Evolutionary conservation across 2,329 filamentous ascomycete genomes (phyloP), one percentile per base, ranked within the genome.

Genomic region (Sclerotiophoma versabilis): DNA sequence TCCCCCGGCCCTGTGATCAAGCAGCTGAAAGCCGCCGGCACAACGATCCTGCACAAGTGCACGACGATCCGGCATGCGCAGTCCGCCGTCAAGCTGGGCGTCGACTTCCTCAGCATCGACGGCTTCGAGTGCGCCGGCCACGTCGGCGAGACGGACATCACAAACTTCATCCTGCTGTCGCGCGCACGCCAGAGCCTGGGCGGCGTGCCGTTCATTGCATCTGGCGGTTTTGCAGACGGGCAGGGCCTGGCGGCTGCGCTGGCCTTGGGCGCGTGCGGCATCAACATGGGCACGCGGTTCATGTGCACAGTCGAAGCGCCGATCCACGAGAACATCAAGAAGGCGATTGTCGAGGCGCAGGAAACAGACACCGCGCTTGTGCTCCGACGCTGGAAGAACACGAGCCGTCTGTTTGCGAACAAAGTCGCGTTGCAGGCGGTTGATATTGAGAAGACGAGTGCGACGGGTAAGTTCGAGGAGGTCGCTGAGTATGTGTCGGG

Each of bases 241-340:
- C 86, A 96, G 69, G 95, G 95, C 4, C 84, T 99, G 17, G 95
- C 95, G 1, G 95, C 93, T 2, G 95, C 95, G 7, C 81, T 99
- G 65, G 88, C 89, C 33, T 84, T 99, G 11, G 95, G 95, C 29
- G 95, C 95, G 0, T 91, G 91, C 74, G 95, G 95, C 59, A 88
- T 98, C 79, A 99, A 99, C 79, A 99, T 99, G 95, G 95, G 95
- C 53, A 99, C 95, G 9, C 83, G 95, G 34, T 99, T 98, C 81
- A 96, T 99, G 91, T 93, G 90, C 80, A 98, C 95, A 0, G 82
- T 93, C 37, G 95, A 98, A 77, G 88, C 93, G 14, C 95, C 95
- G 0, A 90, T 99, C 60, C 95, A 99, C 78, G 75, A 86, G 42
- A 96, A 96, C 64, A 92, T 99, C 80, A 99, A 99, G 83, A 83